Evolutionary conservation across 495 filamentous ascomycete genomes (phyloP).

Genomic region (Rhypophila decipiens): DNA sequence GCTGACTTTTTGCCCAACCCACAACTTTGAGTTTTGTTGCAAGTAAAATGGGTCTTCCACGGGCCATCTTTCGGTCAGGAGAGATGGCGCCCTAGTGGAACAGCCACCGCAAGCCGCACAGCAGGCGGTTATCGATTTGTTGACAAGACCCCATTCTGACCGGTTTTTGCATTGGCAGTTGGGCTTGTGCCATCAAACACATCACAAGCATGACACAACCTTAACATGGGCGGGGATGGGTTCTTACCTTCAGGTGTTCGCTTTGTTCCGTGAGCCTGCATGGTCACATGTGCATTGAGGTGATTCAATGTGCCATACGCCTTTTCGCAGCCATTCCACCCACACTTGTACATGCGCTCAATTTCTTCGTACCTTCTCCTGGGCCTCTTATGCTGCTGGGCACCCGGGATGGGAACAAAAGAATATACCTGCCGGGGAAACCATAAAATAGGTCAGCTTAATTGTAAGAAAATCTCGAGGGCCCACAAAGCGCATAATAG

Average conservation of each 20-base stretch:
- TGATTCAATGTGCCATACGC: constrained; percentile 96
- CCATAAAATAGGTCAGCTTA: constrained; percentile 1
- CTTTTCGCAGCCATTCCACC: constrained; percentile 97
- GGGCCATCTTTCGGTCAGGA: no score
- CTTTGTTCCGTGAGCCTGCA: constrained; percentile 91
- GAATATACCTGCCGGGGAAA: constrained; percentile 72
- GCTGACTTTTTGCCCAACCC: no score
- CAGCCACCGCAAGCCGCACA: no score
- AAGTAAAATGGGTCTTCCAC: no score
- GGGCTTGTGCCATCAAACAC: no score
- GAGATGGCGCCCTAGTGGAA: no score
- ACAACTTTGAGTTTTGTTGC: no score
- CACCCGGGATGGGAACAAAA: constrained; percentile 95
- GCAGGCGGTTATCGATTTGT: no score
- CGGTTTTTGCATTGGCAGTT: no score
- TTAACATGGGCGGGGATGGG: no score
- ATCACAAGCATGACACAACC: no score
- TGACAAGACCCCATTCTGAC: no score
- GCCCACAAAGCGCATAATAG: not conserved
- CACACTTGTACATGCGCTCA: constrained; percentile 99
- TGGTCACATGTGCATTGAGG: constrained; percentile 93
- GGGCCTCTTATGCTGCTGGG: constrained; percentile 95
- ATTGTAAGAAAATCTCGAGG: not conserved
- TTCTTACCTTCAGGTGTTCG: constrained; percentile 92
- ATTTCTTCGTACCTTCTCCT: constrained; percentile 96